Conservation (phyloP, 2,329 filamentous ascomycete species). For the Blastomyces parvus region DNA sequence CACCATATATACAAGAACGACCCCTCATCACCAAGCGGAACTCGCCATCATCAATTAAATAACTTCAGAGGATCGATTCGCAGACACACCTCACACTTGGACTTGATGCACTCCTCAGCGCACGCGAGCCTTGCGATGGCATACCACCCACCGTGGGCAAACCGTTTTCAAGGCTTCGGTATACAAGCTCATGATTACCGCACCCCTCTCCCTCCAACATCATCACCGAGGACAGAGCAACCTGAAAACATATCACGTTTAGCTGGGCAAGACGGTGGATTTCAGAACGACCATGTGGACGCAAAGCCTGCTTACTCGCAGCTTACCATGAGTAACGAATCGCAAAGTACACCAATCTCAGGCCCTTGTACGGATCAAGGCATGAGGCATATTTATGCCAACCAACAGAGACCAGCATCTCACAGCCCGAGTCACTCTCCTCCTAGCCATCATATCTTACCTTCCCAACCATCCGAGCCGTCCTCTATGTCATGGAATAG, state of each 20-base stretch:
- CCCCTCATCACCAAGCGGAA: conserved; percentile 28
- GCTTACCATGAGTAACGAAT: conserved; percentile 22
- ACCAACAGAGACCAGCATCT: conserved; percentile 24
- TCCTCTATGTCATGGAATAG: conserved; percentile 35
- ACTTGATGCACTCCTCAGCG: conserved; percentile 47
- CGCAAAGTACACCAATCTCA: conserved; percentile 27
- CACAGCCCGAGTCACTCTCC: conserved; percentile 29
- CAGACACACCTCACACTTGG: conserved; percentile 40
- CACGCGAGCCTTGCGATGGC: conserved; percentile 36
- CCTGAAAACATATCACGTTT: conserved; percentile 30
- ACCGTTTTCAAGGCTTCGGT: conserved; percentile 46
- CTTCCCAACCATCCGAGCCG: conserved; percentile 31
- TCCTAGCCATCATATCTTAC: conserved; percentile 29
- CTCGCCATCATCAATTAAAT: conserved; percentile 34
- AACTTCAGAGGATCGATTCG: conserved; percentile 30
- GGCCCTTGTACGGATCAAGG: conserved; percentile 24
- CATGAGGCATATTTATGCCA: conserved; percentile 27
- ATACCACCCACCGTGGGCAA: conserved; percentile 42
- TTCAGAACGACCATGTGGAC: conserved; percentile 29
- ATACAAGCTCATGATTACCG: conserved; percentile 38
- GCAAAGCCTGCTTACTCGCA: conserved; percentile 16
- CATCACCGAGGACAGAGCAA: conserved; percentile 33
- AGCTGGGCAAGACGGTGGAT: conserved; percentile 23
- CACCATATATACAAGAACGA: conserved; percentile 30
- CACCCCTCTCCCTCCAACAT: conserved; percentile 38